Percentiles rank a stretch among this genome's conserved stretches.
Conservation (phyloP, 345 rosid genomes). For the Sisymbrium irio region DNA sequence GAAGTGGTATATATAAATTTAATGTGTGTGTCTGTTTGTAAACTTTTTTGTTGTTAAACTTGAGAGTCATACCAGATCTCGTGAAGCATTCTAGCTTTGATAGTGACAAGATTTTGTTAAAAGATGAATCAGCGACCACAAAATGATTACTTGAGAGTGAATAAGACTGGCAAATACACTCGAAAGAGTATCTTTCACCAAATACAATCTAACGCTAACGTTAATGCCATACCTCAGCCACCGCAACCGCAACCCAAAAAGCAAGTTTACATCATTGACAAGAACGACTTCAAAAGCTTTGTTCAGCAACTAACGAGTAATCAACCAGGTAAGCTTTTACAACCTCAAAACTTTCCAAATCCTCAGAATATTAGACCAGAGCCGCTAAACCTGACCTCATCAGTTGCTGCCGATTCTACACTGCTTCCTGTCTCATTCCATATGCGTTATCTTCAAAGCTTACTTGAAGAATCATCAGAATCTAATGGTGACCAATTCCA, state of each 20-base stretch:
- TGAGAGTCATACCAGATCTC: not conserved
- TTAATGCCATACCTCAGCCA: slow-evolving; percentile 49
- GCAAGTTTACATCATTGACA: slow-evolving; percentile 71
- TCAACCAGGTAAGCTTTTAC: slow-evolving; percentile 51
- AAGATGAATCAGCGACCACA: slow-evolving; percentile 18
- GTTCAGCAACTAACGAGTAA: slow-evolving; percentile 85
- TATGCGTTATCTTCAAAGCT: slow-evolving; percentile 60
- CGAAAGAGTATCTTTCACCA: slow-evolving; percentile 49
- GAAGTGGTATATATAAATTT: not conserved
- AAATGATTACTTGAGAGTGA: slow-evolving; percentile 21
- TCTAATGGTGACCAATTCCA: slow-evolving; percentile 44
- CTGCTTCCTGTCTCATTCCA: slow-evolving; percentile 59
- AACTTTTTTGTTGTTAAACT: not conserved
- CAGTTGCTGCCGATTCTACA: slow-evolving; percentile 26
- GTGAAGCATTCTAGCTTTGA: slow-evolving; percentile 2
- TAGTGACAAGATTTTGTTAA: not conserved
- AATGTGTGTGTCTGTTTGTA: not conserved
- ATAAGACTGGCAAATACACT: not conserved
- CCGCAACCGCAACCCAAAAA: slow-evolving; percentile 51
- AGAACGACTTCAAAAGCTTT: slow-evolving; percentile 69
- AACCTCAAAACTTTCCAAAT: slow-evolving; percentile 60
- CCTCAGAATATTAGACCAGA: slow-evolving; percentile 22
- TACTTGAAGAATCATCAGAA: slow-evolving; percentile 44
- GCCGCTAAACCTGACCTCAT: no score
- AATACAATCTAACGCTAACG: slow-evolving; percentile 46